Conservation (phyloP, 371 early-diverging fungal species). For the Vairimorpha ceranae region DNA sequence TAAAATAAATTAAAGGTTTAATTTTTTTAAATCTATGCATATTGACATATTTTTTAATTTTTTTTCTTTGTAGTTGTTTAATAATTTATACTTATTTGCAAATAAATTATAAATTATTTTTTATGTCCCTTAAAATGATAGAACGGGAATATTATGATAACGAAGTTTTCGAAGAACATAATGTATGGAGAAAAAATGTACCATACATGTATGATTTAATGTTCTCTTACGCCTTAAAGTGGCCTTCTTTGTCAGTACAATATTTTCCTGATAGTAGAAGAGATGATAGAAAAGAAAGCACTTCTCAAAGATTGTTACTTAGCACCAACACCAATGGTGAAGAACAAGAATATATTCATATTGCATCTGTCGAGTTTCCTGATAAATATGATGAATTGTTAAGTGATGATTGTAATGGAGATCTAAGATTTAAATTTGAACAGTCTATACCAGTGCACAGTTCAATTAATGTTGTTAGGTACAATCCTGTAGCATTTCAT, state of each 20-base stretch:
- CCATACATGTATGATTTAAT: constrained; percentile 91
- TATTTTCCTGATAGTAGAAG: constrained; percentile 79
- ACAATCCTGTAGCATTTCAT: constrained; percentile 77
- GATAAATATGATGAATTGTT: constrained; percentile 68
- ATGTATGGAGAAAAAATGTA: constrained; percentile 92
- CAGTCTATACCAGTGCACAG: constrained; percentile 47
- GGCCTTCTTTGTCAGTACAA: constrained; percentile 91
- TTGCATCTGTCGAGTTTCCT: constrained; percentile 77
- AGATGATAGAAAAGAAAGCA: constrained; percentile 42
- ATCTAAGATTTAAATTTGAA: constrained; percentile 62
- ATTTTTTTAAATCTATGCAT: no score
- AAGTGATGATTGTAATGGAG: constrained; percentile 71
- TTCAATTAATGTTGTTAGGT: constrained; percentile 59
- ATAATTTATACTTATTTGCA: background rate
- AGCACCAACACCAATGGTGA: constrained; percentile 90
- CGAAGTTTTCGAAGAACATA: constrained; percentile 78
- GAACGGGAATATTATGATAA: background rate
- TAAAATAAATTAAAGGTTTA: no score
- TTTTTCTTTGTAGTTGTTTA: background rate
- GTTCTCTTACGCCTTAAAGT: constrained; percentile 85
- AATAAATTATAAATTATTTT: background rate
- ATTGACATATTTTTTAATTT: background rate
- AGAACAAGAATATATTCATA: constrained; percentile 82
- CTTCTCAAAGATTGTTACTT: constrained; percentile 63
- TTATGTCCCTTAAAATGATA: background rate